Evolutionary conservation across 75 land plant species (phyloP).

Genomic region (Adiantum capillusveneris): DNA sequence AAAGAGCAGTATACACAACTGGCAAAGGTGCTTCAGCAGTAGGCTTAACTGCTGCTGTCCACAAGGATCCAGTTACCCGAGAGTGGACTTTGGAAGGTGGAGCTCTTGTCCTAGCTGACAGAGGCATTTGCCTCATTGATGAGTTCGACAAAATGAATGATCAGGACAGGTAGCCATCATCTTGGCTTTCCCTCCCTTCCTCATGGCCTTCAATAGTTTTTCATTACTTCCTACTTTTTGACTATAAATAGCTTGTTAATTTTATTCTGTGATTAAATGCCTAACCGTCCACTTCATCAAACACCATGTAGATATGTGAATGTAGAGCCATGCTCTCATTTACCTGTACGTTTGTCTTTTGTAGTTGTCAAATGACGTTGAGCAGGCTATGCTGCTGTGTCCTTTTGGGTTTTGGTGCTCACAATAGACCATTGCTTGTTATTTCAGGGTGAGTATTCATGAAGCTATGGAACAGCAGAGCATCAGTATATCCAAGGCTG

Average conservation of each 20-base stretch:
- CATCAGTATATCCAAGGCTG: constrained; percentile 98
- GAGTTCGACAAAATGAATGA: constrained; percentile 99
- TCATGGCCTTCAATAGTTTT: too few species aligned
- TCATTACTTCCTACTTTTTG: too few species aligned
- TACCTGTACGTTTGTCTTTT: too few species aligned
- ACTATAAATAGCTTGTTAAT: too few species aligned
- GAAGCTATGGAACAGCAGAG: constrained; percentile 99
- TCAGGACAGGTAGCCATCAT: constrained; percentile 69
- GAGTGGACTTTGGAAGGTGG: constrained; percentile 99
- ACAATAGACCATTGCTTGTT: not conserved
- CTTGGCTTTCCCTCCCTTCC: not conserved
- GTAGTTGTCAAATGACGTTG: too few species aligned
- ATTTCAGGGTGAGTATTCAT: constrained; percentile 88
- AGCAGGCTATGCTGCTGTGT: too few species aligned
- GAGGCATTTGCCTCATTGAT: constrained; percentile 92
- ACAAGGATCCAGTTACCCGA: constrained; percentile 92
- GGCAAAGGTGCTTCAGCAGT: constrained; percentile 99
- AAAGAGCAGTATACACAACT: constrained; percentile 96
- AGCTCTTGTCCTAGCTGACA: constrained; percentile 92
- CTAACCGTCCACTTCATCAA: too few species aligned
- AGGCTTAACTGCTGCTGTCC: constrained; percentile 95
- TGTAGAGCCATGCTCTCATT: too few species aligned
- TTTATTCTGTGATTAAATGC: too few species aligned
- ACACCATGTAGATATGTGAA: too few species aligned
- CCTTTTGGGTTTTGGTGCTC: not conserved